Base-by-base conservation (phyloP, 139 green algal genomes). In the Nannochloris sp. region DNA sequence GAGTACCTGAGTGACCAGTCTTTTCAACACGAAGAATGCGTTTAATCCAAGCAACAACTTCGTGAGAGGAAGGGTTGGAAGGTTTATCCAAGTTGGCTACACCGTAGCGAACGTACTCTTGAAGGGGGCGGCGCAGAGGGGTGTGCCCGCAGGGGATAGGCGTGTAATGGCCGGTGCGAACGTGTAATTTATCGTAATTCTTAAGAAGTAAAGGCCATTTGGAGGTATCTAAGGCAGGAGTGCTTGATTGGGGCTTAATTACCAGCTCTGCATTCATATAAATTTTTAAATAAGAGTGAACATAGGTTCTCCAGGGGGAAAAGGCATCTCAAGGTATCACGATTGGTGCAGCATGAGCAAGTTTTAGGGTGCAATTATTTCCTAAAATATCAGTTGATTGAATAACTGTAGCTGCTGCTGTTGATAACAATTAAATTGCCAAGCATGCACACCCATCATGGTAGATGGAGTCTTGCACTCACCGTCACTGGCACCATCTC, bases 31-130 rank as follows among this genome's bases (percentile, higher is more conserved):
- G 80, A 36, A 99, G 80, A 35, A 99, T 97, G 55, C 94, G 89
- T 45, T 82, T 79, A 44, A 97, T 89, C 94, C 94, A 99, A 6
- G 94, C 94, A 19, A 99, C 94, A 19, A 94, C 76, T 79, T 99
- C 93, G 70, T 99, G 93, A 2, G 87, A 96, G 14, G 84, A 95
- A 9, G 93, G 93, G 75, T 99, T 99, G 12, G 86, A 84, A 1
- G 93, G 93, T 72, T 99, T 99, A 83, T 99, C 93, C 14, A 99
- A 77, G 78, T 99, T 99, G 64, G 98, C 90, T 35, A 95, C 90
- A 6, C 93, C 93, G 63, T 98, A 98, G 6, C 79, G 84, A 29
- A 99, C 67, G 70, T 99, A 96, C 37, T 98, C 93, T 51, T 89
- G 75, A n/a, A 97, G 70, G 3, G 88, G 78, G 2, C 92, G 84